These are phyloP conservation scores for Anethum foeniculum DNA, from an alignment of 140 eudicot species.

Conservation along the genomic window DNA sequence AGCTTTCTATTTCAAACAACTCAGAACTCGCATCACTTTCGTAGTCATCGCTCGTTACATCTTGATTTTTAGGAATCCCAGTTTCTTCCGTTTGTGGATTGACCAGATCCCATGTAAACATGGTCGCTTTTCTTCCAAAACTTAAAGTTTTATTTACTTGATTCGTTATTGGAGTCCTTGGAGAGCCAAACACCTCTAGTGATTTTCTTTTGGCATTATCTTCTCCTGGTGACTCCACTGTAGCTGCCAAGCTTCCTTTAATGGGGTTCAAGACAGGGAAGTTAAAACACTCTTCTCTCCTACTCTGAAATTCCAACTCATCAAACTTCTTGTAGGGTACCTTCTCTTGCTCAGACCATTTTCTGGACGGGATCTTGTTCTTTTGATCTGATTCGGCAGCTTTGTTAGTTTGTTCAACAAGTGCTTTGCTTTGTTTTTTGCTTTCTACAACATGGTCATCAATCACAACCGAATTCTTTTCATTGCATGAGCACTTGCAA, in stretches of 20 bases:
- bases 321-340: constrained; percentile 19
- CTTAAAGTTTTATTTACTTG: constrained; percentile 37
- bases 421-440: constrained; percentile 26
- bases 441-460: constrained; percentile 18
- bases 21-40: constrained; percentile 89
- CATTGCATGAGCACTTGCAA: constrained; percentile 52
- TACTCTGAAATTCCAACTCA: constrained; percentile 13
- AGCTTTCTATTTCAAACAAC: constrained; percentile 82
- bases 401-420: constrained; percentile 7
- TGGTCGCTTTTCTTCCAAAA: constrained; percentile 41
- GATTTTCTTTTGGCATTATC: constrained; percentile 31
- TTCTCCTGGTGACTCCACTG: constrained; percentile 12
- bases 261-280: constrained; percentile 34
- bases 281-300: constrained; percentile 30
- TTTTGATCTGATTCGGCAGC: constrained; percentile 20
- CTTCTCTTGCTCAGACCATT: constrained; percentile 32
- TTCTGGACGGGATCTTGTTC: constrained; percentile 14
- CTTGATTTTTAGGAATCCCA: constrained; percentile 16
- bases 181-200: constrained; percentile 50
- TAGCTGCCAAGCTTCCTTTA: constrained; percentile 8
- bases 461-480: constrained; percentile 44
- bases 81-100: constrained; percentile 34
- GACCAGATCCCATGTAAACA: constrained; percentile 69
- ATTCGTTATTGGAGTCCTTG: constrained; percentile 23
- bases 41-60: constrained; percentile 32